phyloP scores from a whole-genome alignment of 805 yeast genomes.

The Spathaspora girioi region DNA sequence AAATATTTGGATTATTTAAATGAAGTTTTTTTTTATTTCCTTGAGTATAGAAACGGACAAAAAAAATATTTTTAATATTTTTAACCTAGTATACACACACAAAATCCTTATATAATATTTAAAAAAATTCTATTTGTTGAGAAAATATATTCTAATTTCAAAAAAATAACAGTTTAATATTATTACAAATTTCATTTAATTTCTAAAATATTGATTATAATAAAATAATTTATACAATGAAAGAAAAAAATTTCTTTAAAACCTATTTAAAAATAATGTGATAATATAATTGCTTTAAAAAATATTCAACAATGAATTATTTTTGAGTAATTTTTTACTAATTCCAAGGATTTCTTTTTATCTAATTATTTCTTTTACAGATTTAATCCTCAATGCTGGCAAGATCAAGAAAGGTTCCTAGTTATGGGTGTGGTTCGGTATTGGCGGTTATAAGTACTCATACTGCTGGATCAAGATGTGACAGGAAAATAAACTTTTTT shows the following conservation, averaged over 20 bases:
- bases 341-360: background rate
- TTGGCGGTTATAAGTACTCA: background rate
- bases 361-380: background rate
- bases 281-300: background rate
- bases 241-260: background rate
- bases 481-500: background rate
- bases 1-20: conserved; percentile 2
- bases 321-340: background rate
- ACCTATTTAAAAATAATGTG: background rate
- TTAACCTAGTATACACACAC: background rate
- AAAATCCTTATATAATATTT: background rate
- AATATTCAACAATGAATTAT: background rate
- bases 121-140: background rate
- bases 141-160: background rate
- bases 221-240: background rate
- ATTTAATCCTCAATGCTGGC: background rate
- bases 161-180: background rate
- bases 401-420: background rate
- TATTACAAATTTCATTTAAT: background rate
- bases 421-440: background rate
- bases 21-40: conserved; percentile 1
- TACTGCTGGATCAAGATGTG: background rate
- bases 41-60: background rate
- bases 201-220: background rate
- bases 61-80: background rate